These are phyloP conservation scores for Aspergillus hancockii DNA, from an alignment of 495 filamentous ascomycete genomes.

Conservation along the genomic window DNA sequence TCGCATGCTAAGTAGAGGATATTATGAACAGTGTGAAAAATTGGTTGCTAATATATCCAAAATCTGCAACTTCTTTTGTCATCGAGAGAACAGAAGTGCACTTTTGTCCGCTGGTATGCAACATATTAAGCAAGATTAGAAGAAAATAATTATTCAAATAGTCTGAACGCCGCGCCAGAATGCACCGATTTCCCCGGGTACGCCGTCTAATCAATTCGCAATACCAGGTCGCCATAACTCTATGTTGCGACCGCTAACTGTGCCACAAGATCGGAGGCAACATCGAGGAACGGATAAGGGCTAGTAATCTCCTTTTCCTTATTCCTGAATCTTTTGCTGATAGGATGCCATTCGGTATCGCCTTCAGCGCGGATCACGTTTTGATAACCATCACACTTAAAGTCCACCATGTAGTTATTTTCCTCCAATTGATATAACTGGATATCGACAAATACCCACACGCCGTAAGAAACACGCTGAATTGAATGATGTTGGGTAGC, in stretches of 20 bases:
- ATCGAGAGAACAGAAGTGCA: background rate
- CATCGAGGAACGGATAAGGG: constrained; percentile 57
- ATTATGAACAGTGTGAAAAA: background rate
- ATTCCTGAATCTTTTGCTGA: constrained; percentile 50
- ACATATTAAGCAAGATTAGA: background rate
- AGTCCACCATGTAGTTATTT: constrained; percentile 93
- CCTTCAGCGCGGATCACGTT: constrained; percentile 59
- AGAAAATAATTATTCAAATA: background rate
- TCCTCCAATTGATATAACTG: constrained; percentile 95
- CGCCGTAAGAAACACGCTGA: constrained; percentile 42
- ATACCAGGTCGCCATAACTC: background rate
- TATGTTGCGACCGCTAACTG: constrained; percentile 52
- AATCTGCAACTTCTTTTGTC: background rate
- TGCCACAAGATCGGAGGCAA: constrained; percentile 55
- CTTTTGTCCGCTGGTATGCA: constrained; percentile 4
- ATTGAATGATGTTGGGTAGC: constrained; percentile 38
- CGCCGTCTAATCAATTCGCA: background rate
- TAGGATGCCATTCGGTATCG: constrained; percentile 46
- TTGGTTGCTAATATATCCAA: constrained; percentile 4
- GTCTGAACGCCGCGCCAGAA: background rate
- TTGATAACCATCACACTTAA: constrained; percentile 99
- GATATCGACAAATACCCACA: constrained; percentile 85
- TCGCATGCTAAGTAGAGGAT: background rate
- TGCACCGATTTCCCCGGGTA: constrained; percentile 3
- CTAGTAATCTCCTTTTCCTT: constrained; percentile 58